Conservation (phyloP, 495 filamentous ascomycete genomes). For the Hypoxylon fuscum region DNA sequence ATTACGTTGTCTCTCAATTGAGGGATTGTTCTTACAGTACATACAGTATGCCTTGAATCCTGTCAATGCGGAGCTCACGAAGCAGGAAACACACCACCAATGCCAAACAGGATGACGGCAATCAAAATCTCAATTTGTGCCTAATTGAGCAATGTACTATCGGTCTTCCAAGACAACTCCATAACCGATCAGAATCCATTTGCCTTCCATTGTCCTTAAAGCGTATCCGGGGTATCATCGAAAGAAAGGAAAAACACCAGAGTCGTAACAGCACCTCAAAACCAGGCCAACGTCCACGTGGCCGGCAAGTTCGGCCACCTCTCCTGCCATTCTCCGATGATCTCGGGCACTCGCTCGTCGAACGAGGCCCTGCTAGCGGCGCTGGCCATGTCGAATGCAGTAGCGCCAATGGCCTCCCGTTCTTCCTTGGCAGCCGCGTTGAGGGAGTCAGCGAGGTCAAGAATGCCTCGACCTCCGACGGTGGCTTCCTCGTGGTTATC, state of each 20-base stretch:
- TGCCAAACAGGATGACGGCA: too few species aligned
- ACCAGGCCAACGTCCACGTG: constrained; percentile 95
- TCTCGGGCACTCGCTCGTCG: constrained; percentile 92
- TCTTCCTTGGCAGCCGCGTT: constrained; percentile 86
- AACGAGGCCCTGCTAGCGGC: constrained; percentile 77
- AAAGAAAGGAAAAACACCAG: constrained; percentile 11
- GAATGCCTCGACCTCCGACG: constrained; percentile 88
- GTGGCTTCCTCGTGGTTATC: constrained; percentile 98
- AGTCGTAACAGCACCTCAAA: constrained; percentile 59
- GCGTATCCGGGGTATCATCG: constrained; percentile 42
- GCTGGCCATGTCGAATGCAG: constrained; percentile 73
- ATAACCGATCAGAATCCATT: not conserved
- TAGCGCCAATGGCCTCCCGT: constrained; percentile 66
- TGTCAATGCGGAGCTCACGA: too few species aligned
- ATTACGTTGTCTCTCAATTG: too few species aligned
- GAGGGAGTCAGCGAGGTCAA: constrained; percentile 87
- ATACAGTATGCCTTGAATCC: too few species aligned
- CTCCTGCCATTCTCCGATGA: constrained; percentile 96
- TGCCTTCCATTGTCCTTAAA: not conserved
- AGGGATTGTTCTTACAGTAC: too few species aligned
- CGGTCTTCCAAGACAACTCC: too few species aligned
- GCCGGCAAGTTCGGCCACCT: constrained; percentile 90
- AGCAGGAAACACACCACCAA: too few species aligned
- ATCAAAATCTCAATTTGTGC: too few species aligned
- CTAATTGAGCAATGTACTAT: too few species aligned